Evolutionary conservation across 2,329 filamentous ascomycete species (phyloP), one percentile per base, ranked within the genome.

Genomic region (Acrocalymma vagum): DNA sequence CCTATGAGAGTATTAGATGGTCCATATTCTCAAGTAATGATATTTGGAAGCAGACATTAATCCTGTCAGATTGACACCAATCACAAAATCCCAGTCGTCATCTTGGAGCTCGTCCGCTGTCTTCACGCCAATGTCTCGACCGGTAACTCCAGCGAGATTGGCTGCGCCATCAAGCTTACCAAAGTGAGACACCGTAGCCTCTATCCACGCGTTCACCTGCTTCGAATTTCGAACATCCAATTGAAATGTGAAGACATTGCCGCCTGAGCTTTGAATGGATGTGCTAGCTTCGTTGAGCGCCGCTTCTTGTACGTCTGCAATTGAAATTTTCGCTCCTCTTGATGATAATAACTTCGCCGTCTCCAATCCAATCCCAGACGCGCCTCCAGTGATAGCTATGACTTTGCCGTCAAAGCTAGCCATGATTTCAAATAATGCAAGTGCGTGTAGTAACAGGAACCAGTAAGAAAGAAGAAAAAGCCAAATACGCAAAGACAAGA

Each of bases 361-460:
- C 40, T 63, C 51, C 35, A 71, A 62, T 13, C 76, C 76, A 39
- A 79, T 78, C 49, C 76, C 76, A 72, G 42, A 8, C 11, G 49
- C 49, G 7, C 43, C 49, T 5, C 45, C 45, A 8, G 42, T 49
- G 10, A 52, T 46, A 9, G n/a, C 32, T 22, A 40, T 35, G 15
- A 36, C 41, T 35, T 48, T 51, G 16, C 29, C 33, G 13, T 15
- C 39, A 39, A 23, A n/a, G n/a, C 13, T 29, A n/a, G 43, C 23
- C 43, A 47, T 47, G 24, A 17, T 9, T 32, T 18, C 21, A 13
- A 21, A 21, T 16, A 21, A 32, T n/a, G n/a, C n/a, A n/a, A n/a
- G n/a, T n/a, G n/a, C n/a, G n/a, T n/a, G n/a, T n/a, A n/a, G n/a
- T n/a, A n/a, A n/a, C n/a, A n/a, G n/a, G n/a, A n/a, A n/a, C n/a